Percentiles rank a stretch among this genome's conserved stretches.
phyloP scores from a whole-genome alignment of 768 basidiomycete species.

The Trametes cinnabarina region DNA sequence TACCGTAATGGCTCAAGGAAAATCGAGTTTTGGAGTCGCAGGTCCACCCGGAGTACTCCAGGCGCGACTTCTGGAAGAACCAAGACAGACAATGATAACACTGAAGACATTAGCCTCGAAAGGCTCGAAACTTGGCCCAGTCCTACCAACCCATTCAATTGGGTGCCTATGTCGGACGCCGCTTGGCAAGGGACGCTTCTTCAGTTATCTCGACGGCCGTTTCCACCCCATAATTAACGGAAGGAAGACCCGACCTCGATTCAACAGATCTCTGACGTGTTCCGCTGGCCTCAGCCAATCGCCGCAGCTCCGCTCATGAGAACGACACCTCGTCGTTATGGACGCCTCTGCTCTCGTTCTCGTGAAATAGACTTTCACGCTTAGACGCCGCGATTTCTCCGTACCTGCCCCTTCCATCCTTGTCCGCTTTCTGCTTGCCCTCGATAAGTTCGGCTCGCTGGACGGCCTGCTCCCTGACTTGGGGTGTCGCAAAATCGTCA shows the following conservation, averaged over 20 bases:
- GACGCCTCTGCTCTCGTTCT: conserved; percentile 16
- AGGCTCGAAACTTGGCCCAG: too few relatives aligned
- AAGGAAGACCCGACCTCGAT: background rate
- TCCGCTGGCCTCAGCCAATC: conserved; percentile 11
- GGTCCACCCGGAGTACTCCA: too few relatives aligned
- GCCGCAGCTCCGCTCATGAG: conserved; percentile 1
- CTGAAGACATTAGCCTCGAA: background rate
- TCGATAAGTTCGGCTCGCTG: background rate
- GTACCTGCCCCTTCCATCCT: background rate
- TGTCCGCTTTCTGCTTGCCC: background rate
- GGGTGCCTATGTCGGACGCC: background rate
- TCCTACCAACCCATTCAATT: background rate
- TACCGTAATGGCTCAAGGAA: too few relatives aligned
- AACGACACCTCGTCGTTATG: conserved; percentile 8
- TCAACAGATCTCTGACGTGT: conserved; percentile 15
- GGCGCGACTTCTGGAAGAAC: background rate
- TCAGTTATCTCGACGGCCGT: background rate
- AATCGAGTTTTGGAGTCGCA: too few relatives aligned
- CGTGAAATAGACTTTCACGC: conserved; percentile 9
- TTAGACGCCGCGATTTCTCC: conserved; percentile 8
- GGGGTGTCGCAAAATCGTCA: background rate
- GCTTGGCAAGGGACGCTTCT: background rate
- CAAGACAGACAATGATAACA: background rate
- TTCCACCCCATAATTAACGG: conserved; percentile 15
- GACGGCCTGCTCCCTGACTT: background rate